Percentiles rank a stretch among this genome's conserved stretches.
These are phyloP conservation scores for Bacidia rubella DNA, from an alignment of 495 filamentous ascomycete genomes.

Conservation along the genomic window DNA sequence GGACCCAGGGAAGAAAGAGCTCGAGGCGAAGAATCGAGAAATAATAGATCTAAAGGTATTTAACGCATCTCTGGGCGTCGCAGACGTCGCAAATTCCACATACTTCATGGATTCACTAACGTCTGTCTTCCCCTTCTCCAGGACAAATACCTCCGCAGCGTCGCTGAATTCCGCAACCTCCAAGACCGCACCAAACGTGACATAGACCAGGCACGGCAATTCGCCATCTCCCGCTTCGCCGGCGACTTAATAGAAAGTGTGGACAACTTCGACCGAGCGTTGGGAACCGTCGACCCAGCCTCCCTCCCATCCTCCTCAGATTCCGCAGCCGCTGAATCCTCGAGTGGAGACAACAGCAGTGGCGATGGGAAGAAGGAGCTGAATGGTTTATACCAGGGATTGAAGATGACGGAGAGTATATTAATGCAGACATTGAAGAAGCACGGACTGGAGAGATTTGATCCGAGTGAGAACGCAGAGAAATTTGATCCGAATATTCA, in stretches of 20 bases:
- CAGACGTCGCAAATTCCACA: not conserved
- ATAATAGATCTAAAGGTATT: conserved; percentile 73
- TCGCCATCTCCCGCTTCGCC: conserved; percentile 89
- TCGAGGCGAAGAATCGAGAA: conserved; percentile 77
- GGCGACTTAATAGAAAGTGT: conserved; percentile 85
- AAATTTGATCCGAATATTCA: conserved; percentile 93
- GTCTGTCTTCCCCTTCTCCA: conserved; percentile 23
- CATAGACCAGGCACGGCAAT: conserved; percentile 71
- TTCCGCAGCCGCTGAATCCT: conserved; percentile 3
- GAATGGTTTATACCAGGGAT: conserved; percentile 65
- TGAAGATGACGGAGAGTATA: conserved; percentile 89
- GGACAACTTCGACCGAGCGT: conserved; percentile 92
- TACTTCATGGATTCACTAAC: not conserved
- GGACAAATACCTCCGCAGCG: conserved; percentile 85
- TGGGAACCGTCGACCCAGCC: conserved; percentile 60
- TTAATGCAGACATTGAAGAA: conserved; percentile 80
- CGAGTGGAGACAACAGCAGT: not conserved
- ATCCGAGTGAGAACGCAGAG: conserved; percentile 49
- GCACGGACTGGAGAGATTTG: conserved; percentile 85
- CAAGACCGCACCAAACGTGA: conserved; percentile 91
- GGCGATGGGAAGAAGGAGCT: conserved; percentile 36
- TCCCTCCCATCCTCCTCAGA: conserved; percentile 42
- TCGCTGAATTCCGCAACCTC: conserved; percentile 94
- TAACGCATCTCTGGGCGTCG: not conserved
- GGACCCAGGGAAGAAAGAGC: conserved; percentile 43